These are phyloP conservation scores for Leccinum disarticulatum DNA, from an alignment of 768 basidiomycete species.

Conservation along the genomic window DNA sequence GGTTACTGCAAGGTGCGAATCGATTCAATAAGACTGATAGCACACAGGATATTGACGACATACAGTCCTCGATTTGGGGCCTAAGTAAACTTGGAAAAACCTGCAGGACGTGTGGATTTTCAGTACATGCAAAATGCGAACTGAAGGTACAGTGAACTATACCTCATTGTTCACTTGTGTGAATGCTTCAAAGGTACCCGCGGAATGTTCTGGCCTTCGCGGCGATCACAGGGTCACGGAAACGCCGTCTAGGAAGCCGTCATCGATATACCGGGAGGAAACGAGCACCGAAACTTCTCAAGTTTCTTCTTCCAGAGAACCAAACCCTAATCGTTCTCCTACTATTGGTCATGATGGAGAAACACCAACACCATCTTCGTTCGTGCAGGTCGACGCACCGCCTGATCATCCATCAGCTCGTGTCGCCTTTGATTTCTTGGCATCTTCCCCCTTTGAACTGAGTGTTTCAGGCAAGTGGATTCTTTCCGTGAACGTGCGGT, in stretches of 20 bases:
- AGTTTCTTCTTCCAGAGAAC: conserved; percentile 6
- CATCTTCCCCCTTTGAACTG: conserved; percentile 79
- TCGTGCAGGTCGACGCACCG: conserved; percentile 43
- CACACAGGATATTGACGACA: conserved; percentile 6
- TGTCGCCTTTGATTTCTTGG: conserved; percentile 72
- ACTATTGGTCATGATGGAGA: conserved; percentile 10
- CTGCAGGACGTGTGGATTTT: conserved; percentile 72
- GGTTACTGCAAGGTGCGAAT: conserved; percentile 72
- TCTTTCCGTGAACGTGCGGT: conserved; percentile 8
- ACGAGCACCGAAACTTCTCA: conserved; percentile 22
- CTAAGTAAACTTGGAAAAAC: conserved; percentile 85
- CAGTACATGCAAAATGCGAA: conserved; percentile 84
- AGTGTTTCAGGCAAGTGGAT: conserved; percentile 53
- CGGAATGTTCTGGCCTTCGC: conserved; percentile 52
- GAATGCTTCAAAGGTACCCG: conserved; percentile 55
- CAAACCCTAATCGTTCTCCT: conserved; percentile 8
- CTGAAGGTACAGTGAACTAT: conserved; percentile 55
- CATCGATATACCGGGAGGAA: conserved; percentile 35
- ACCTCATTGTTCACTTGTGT: conserved; percentile 8
- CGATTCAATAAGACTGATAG: background rate
- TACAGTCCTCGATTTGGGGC: conserved; percentile 82
- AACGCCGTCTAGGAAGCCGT: conserved; percentile 31
- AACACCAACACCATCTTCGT: conserved; percentile 56
- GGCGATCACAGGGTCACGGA: conserved; percentile 28
- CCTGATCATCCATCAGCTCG: conserved; percentile 49